Evolutionary conservation across 2,329 filamentous ascomycete species (phyloP).

Genomic region (Sclerotinia spermophila): DNA sequence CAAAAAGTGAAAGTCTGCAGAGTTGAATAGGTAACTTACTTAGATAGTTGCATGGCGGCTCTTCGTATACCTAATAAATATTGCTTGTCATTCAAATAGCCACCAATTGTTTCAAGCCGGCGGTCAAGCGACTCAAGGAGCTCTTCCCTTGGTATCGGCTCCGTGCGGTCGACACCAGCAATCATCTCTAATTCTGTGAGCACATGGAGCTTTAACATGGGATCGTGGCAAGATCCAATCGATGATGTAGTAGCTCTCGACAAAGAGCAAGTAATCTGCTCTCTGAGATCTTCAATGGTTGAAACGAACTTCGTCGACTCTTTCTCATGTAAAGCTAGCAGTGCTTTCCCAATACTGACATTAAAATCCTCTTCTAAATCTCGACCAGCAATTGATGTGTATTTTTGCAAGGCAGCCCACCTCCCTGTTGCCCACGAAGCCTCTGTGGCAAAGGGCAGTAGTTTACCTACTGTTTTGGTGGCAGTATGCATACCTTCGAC

Average conservation of each 20-base stretch:
- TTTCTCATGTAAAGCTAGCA: constrained; percentile 56
- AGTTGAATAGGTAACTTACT: constrained; percentile 47
- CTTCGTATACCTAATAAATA: constrained; percentile 83
- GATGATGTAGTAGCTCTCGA: constrained; percentile 75
- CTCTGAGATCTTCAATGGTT: constrained; percentile 62
- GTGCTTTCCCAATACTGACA: constrained; percentile 68
- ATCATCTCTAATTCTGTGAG: constrained; percentile 84
- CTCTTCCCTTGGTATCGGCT: constrained; percentile 34
- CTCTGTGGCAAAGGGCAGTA: constrained; percentile 83
- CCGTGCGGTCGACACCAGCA: constrained; percentile 45
- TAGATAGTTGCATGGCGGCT: constrained; percentile 78
- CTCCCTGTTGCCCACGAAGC: constrained; percentile 86
- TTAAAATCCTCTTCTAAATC: constrained; percentile 66
- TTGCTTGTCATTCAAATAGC: constrained; percentile 89
- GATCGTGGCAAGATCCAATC: constrained; percentile 77
- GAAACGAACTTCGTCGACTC: constrained; percentile 50
- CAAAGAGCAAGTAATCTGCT: constrained; percentile 68
- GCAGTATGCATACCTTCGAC: constrained; percentile 67
- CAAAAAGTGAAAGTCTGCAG: neutral
- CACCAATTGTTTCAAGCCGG: constrained; percentile 83
- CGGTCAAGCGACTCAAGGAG: constrained; percentile 59
- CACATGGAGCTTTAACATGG: constrained; percentile 81
- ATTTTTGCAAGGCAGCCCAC: constrained; percentile 71
- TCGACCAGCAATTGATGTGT: constrained; percentile 51
- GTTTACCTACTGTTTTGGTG: constrained; percentile 51